A percentile compares a stretch with the other conserved stretches of the same genome.
Evolutionary conservation across 495 filamentous ascomycete species (phyloP).

Genomic region (Penicillium bialowiezense): DNA sequence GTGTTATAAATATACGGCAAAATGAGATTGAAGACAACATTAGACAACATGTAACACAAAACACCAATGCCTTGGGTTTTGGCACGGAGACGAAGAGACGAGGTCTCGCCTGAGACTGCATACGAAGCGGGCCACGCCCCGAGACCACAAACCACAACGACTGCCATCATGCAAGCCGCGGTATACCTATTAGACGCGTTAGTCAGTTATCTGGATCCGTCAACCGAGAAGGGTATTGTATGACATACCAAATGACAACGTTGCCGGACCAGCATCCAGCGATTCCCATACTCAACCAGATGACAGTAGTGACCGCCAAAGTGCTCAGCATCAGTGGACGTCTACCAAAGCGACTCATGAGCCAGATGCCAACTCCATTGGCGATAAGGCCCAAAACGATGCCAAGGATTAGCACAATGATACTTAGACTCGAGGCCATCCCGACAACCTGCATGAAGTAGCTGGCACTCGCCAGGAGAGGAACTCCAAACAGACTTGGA

Average conservation of each 20-base stretch:
- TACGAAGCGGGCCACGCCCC: constrained; percentile 32
- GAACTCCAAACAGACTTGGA: constrained; percentile 27
- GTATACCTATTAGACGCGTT: constrained; percentile 23
- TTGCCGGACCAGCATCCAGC: constrained; percentile 25
- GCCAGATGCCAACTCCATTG: constrained; percentile 27
- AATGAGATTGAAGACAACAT: constrained; percentile 17
- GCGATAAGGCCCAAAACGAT: constrained; percentile 26
- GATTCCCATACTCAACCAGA: constrained; percentile 34
- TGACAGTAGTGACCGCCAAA: constrained; percentile 13
- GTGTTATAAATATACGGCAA: constrained; percentile 26
- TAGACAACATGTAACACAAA: constrained; percentile 16
- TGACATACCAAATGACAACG: constrained; percentile 26
- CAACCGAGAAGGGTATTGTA: background rate
- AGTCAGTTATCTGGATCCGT: background rate
- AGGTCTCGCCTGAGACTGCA: constrained; percentile 18
- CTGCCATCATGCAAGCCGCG: constrained; percentile 20
- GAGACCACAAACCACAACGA: constrained; percentile 21
- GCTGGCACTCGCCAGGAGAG: constrained; percentile 27
- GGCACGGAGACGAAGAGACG: constrained; percentile 22
- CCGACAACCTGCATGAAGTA: constrained; percentile 36
- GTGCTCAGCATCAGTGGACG: constrained; percentile 20
- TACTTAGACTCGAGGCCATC: constrained; percentile 25
- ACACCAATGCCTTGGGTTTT: constrained; percentile 21
- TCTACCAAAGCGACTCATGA: constrained; percentile 24
- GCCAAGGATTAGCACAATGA: constrained; percentile 27